Evolutionary conservation across 2,329 filamentous ascomycete genomes (phyloP), one percentile per base, ranked within the genome.

Genomic region (Colletotrichum zoysiae): DNA sequence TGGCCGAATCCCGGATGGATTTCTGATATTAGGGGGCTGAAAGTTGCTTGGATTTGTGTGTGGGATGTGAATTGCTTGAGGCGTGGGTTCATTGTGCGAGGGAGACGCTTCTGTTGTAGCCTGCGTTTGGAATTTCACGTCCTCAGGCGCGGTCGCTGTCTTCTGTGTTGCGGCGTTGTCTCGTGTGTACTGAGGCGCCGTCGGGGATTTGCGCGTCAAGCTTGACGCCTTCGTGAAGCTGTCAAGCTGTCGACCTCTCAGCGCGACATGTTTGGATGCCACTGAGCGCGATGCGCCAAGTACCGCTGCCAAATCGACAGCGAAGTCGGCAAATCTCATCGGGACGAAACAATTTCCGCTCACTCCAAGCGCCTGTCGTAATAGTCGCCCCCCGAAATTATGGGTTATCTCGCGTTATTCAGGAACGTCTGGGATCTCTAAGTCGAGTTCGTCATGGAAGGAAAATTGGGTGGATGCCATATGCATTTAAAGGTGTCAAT

Each of bases 281-380:
- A 95, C 87, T 44, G 88, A 88, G 71, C 90, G 88, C 62, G 92
- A 91, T 78, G 90, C 92, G 84, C 87, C 90, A 80, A 92, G 86
- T 74, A 95, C 85, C 73, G 91, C 89, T 75, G 91, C 89, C 76
- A 92, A 84, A 83, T 95, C 93, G 79, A 95, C 84, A 74, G 86
- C 83, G 78, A 86, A 89, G 83, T 88, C 91, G 83, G 87, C 88
- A 86, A 90, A 84, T 80, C 88, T 84, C 88, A 90, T 90, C 71
- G 73, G 75, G 11, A 51, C 62, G 30, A 44, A 35, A 20, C 18
- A 7, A 26, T 50, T 38, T 57, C 30, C 14, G 18, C 51, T 44
- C 33, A 57, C 38, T 67, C 59, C 26, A 35, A 35, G 38, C 48
- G 58, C 53, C 65, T 56, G n/a, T 60, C 57, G 61, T 64, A 33